Percentiles rank a stretch among this genome's conserved stretches.
These are phyloP conservation scores for Ceratocystis destructans DNA, from an alignment of 2,329 filamentous ascomycete species.

Conservation along the genomic window DNA sequence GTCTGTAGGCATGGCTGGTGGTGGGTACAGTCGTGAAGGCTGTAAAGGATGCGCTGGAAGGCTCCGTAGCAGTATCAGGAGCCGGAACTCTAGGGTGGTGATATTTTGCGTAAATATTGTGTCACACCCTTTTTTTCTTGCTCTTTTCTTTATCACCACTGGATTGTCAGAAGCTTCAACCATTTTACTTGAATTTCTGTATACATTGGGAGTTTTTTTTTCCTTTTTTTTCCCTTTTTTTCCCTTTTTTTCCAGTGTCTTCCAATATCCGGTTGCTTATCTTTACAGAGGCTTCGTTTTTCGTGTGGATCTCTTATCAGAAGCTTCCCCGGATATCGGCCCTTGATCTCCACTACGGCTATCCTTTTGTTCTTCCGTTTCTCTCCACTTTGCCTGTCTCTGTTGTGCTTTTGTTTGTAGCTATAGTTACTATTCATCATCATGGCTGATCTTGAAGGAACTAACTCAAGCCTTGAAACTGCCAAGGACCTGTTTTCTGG, in stretches of 20 bases:
- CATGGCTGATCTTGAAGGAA: slow-evolving; percentile 17
- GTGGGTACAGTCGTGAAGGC: background rate
- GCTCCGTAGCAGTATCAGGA: background rate
- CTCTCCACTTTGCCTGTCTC: background rate
- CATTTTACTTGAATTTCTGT: background rate
- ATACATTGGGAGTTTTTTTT: background rate
- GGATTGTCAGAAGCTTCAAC: too few relatives aligned
- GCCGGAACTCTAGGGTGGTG: background rate
- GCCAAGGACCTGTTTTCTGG: slow-evolving; percentile 85
- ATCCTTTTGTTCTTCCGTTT: background rate
- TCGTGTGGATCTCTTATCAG: background rate
- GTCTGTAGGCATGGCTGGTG: too few relatives aligned
- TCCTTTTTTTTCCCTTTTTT: background rate
- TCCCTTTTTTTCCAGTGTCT: background rate
- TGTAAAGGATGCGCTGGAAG: background rate
- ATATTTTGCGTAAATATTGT: background rate
- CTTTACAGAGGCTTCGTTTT: background rate
- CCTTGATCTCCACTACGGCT: background rate
- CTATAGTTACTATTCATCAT: background rate
- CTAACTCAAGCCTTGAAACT: slow-evolving; percentile 39
- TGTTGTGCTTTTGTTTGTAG: background rate
- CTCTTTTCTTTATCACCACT: background rate
- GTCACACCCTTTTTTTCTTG: background rate
- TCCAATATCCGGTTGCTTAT: background rate
- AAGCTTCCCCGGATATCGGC: slow-evolving; percentile 7